Percentiles rank a stretch among this genome's conserved stretches.
Evolutionary conservation across 129 eudicot species (phyloP).

Genomic region (Cynara cardunculus): DNA sequence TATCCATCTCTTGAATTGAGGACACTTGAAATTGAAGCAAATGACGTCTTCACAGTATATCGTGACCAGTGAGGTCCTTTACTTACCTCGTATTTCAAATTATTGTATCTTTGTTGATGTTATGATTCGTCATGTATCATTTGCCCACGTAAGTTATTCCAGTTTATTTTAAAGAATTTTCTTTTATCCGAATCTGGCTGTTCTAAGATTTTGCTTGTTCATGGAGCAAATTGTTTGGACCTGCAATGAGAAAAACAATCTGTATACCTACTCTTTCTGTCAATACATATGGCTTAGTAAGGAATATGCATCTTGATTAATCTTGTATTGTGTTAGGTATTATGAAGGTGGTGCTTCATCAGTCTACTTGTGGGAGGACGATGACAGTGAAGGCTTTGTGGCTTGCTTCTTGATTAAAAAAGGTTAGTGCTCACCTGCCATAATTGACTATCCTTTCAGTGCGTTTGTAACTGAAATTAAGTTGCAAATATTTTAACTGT

Average conservation of each 20-base stretch:
- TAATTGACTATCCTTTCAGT: not conserved
- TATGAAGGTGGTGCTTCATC: conserved; percentile 97
- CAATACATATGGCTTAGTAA: not conserved
- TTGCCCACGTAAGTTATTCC: not conserved
- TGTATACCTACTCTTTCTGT: not conserved
- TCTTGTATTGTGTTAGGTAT: conserved; percentile 52
- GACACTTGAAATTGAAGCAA: conserved; percentile 95
- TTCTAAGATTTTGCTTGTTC: not conserved
- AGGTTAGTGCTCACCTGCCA: not conserved
- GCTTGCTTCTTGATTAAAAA: conserved; percentile 93
- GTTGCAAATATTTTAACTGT: conserved; percentile 12
- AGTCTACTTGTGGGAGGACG: conserved; percentile 95
- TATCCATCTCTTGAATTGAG: conserved; percentile 77
- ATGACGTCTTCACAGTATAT: conserved; percentile 81
- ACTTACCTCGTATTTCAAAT: conserved; percentile 65
- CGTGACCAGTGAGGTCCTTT: conserved; percentile 99
- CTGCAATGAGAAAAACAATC: not conserved
- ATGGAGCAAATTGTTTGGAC: not conserved
- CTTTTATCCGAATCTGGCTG: not conserved
- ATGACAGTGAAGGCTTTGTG: conserved; percentile 75
- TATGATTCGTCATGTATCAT: not conserved
- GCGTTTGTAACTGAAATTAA: conserved; percentile 17
- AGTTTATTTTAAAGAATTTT: not conserved
- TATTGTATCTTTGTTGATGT: not conserved
- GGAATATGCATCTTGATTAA: not conserved